phyloP scores from a whole-genome alignment of 2,329 filamentous ascomycete genomes.

The Davidsoniella eucalypti region DNA sequence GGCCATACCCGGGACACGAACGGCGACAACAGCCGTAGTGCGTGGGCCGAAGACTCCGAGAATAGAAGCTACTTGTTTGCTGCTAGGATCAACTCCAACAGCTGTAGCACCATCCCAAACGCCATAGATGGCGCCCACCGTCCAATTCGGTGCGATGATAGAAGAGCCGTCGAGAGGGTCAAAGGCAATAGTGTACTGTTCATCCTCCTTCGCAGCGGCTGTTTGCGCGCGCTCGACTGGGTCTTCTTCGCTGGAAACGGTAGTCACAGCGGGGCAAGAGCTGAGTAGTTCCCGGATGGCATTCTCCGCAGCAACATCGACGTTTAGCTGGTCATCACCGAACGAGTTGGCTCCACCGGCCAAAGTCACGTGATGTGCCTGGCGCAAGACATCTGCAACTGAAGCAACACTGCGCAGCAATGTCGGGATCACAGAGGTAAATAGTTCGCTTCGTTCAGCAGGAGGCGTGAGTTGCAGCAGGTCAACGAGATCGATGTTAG shows the following conservation, averaged over 20 bases:
- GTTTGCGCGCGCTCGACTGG: conserved; percentile 29
- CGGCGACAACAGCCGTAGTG: conserved; percentile 37
- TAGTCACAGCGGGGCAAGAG: conserved; percentile 25
- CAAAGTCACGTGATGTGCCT: conserved; percentile 27
- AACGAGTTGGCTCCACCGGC: conserved; percentile 29
- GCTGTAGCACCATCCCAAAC: conserved; percentile 37
- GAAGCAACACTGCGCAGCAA: conserved; percentile 29
- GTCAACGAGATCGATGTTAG: background rate
- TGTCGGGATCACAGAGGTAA: conserved; percentile 30
- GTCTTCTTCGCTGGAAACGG: conserved; percentile 45
- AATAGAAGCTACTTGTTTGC: conserved; percentile 31
- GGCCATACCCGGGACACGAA: conserved; percentile 27
- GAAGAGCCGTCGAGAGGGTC: conserved; percentile 48
- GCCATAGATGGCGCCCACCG: conserved; percentile 42
- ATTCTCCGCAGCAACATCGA: conserved; percentile 35
- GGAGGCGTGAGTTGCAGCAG: conserved; percentile 17
- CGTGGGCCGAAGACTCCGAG: conserved; percentile 39
- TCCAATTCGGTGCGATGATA: conserved; percentile 41
- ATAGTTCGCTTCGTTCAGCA: conserved; percentile 20
- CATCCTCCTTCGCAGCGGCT: conserved; percentile 14
- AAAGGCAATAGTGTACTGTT: conserved; percentile 42
- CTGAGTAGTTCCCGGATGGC: conserved; percentile 28
- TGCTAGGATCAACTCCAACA: conserved; percentile 23
- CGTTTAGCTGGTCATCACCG: conserved; percentile 43
- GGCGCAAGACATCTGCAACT: conserved; percentile 29